A percentile compares a stretch with the other conserved stretches of the same genome.
phyloP scores from a whole-genome alignment of 202 grass and related monocot genomes.

The Musa balbisiana region DNA sequence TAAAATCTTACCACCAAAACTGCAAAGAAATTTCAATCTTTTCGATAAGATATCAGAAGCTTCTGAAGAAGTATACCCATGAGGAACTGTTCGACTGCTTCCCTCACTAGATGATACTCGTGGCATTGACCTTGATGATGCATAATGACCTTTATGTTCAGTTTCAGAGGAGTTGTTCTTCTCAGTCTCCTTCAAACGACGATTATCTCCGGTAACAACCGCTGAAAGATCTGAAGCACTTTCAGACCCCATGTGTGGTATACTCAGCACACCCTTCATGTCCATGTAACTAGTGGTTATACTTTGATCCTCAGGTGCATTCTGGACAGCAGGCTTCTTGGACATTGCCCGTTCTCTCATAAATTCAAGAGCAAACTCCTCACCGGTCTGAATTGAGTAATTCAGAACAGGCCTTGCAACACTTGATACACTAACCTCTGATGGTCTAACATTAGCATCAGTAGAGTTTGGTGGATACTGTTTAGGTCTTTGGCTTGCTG shows the following conservation, averaged over 20 bases:
- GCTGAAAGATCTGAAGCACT: conserved; percentile 42
- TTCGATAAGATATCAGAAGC: conserved; percentile 47
- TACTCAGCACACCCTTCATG: conserved; percentile 32
- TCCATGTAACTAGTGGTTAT: conserved; percentile 39
- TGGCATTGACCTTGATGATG: conserved; percentile 44
- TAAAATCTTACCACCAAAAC: conserved; percentile 90
- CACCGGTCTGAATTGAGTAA: conserved; percentile 92
- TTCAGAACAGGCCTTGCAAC: conserved; percentile 66
- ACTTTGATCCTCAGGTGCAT: conserved; percentile 42
- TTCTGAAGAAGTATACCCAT: conserved; percentile 60
- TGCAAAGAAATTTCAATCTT: conserved; percentile 80
- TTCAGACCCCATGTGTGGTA: conserved; percentile 34
- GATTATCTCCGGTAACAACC: conserved; percentile 34
- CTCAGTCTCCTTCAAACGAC: conserved; percentile 30
- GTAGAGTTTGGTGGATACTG: conserved; percentile 34
- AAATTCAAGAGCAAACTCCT: conserved; percentile 92
- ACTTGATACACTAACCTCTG: conserved; percentile 34
- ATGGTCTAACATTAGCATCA: conserved; percentile 28
- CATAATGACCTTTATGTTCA: conserved; percentile 46
- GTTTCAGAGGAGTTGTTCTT: conserved; percentile 40
- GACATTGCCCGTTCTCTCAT: conserved; percentile 79
- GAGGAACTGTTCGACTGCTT: conserved; percentile 39
- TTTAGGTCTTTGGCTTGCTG: conserved; percentile 30
- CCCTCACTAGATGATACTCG: conserved; percentile 37
- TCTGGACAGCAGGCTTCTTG: conserved; percentile 48